A percentile compares a stretch with the other conserved stretches of the same genome.
phyloP scores from a whole-genome alignment of 441 rosid genomes.

The Capsella rubella region DNA sequence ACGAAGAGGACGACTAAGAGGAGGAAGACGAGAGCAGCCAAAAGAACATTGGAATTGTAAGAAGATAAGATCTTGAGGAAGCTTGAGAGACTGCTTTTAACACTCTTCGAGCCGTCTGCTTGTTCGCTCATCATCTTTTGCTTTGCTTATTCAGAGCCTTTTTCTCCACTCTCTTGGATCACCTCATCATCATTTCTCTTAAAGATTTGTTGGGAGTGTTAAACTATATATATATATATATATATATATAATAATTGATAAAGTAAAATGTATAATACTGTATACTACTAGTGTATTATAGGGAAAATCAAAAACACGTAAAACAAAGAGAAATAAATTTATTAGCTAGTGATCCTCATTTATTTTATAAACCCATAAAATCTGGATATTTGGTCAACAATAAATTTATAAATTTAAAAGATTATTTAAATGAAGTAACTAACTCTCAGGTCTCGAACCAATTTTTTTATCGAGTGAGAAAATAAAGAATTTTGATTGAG shows the following conservation, averaged over 20 bases:
- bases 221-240: conserved; percentile 29
- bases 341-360: conserved; percentile 4
- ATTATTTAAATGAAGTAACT: not conserved
- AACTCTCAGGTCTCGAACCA: not conserved
- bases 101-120: conserved; percentile 8
- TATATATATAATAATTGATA: conserved; percentile 24
- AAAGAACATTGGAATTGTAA: conserved; percentile 66
- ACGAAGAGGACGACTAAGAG: conserved; percentile 81
- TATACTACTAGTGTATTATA: not conserved
- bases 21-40: conserved; percentile 72
- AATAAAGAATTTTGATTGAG: not conserved
- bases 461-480: not conserved
- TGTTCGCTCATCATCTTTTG: conserved; percentile 17
- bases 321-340: conserved; percentile 1
- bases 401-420: not conserved
- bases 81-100: conserved; percentile 27
- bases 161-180: not conserved
- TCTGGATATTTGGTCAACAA: conserved; percentile 40
- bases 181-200: conserved; percentile 11
- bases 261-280: conserved; percentile 1
- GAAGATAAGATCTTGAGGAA: conserved; percentile 62
- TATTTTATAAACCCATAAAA: conserved; percentile 30
- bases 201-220: not conserved
- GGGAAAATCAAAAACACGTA: not conserved
- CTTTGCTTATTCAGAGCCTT: conserved; percentile 3